Percentiles rank a stretch among this genome's conserved stretches.
These are phyloP conservation scores for Aspergillus uvarum DNA, from an alignment of 2,329 filamentous ascomycete species.

Conservation along the genomic window DNA sequence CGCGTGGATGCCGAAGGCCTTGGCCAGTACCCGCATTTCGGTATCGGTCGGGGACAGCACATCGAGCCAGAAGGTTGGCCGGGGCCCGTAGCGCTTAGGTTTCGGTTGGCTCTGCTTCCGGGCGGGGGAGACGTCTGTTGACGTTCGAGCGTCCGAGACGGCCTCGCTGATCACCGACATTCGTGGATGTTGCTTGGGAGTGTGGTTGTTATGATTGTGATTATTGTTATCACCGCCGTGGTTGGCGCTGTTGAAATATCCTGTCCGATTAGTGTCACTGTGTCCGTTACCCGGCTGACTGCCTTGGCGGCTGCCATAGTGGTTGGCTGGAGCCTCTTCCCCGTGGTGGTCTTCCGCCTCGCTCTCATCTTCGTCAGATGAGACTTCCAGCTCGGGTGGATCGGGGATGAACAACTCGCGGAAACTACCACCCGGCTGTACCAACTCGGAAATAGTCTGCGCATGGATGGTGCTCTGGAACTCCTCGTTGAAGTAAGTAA, in stretches of 20 bases:
- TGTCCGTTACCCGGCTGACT: constrained; percentile 2
- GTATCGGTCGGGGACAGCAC: constrained; percentile 85
- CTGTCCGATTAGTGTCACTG: constrained; percentile 1
- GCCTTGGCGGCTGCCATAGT: constrained; percentile 23
- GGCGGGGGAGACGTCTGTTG: constrained; percentile 24
- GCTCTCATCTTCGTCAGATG: constrained; percentile 64
- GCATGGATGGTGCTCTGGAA: constrained; percentile 95
- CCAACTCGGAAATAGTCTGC: constrained; percentile 87
- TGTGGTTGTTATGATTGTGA: constrained; percentile 20
- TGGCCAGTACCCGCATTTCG: constrained; percentile 92
- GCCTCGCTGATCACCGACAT: constrained; percentile 39
- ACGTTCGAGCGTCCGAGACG: constrained; percentile 30
- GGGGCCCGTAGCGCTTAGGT: constrained; percentile 66
- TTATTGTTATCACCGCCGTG: constrained; percentile 3
- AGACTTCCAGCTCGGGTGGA: constrained; percentile 71
- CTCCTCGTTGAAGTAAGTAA: constrained; percentile 98
- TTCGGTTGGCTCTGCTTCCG: constrained; percentile 24
- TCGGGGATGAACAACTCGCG: constrained; percentile 88
- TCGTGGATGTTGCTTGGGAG: constrained; percentile 26
- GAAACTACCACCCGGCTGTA: constrained; percentile 82
- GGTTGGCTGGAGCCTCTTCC: constrained; percentile 17
- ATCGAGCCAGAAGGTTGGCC: constrained; percentile 96
- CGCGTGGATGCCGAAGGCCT: constrained; percentile 93
- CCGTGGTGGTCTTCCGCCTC: constrained; percentile 29
- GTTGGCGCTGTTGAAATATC: background rate